Evolutionary conservation across 2,329 filamentous ascomycete species (phyloP), one percentile per base, ranked within the genome.

Genomic region (Neonectria hederae): DNA sequence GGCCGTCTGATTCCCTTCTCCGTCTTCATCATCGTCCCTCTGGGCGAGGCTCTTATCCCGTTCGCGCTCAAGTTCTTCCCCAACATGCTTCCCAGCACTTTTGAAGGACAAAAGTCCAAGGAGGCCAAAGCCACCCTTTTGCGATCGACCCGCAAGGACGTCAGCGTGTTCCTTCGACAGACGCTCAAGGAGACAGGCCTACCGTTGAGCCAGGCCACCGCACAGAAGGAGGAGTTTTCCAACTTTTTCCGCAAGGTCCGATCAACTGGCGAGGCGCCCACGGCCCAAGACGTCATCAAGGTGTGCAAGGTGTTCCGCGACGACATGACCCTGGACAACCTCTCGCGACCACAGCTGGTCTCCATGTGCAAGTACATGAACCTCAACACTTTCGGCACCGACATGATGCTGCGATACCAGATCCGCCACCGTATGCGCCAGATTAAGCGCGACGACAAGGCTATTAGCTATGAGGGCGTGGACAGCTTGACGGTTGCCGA

Each of bases 241-340:
- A 93, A 95, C 75, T 99, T 99, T 82, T 99, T 99, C 90, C 91
- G 93, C 77, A 99, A 99, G 84, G 88, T 98, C 67, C 87, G 96
- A 58, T 90, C 93, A 19, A 97, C 95, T 1, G 96, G 95, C 68
- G 95, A 98, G 83, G 86, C 91, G 49, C 96, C 96, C 1, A 96
- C 92, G 5, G 87, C 90, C 58, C 87, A 94, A 70, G 96, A 99
- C 76, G 93, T 99, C 68, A 97, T 99, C 84, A 97, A 96, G 82
- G 95, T 99, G 68, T 98, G 96, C 89, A 97, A 97, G 86, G 92
- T 97, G 69, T 99, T 99, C 88, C 97, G 96, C 79, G 96, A 99
- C 77, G 96, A 99, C 79, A 78, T 99, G 74, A 99, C 96, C 0
- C 86, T 99, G 32, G 96, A 99, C 88, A 99, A 99, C 81, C 83